Base-by-base conservation (phyloP, 352 stramenopile species). In the Pythium phragmitis region DNA sequence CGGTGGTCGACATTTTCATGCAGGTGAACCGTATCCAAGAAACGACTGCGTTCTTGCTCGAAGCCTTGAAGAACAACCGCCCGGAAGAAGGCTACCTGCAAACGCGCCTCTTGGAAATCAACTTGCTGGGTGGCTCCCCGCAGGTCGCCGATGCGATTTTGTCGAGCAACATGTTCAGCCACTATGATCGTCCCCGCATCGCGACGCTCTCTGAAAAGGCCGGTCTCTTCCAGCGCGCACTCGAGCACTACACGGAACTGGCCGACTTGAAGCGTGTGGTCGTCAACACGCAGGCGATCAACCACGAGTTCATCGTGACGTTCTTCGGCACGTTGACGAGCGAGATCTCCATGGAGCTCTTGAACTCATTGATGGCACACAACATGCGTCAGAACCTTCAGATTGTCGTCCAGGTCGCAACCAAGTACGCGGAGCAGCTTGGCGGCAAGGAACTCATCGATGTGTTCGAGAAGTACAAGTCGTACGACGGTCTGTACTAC, bases 41-140 rank as follows among this genome's bases (percentile, higher is more conserved):
- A 77, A 99, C 96, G 51, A 99, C 98, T 13, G 94, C 96, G n/a
- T 99, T 99, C 72, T 80, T 99, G 57, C 80, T 99, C 5, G 98
- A 99, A 74, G 98, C 97, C 0, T 79, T 99, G 42, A 99, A 99
- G 85, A 96, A 96, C 72, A 99, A 99, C 85, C 96, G 98, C 52
- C 91, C 94, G 26, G 98, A 99, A 72, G 97, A 99, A 73, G 97
- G 94, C 8, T 98, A 98, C 75, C 80, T 99, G 52, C 98, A 99
- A 85, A 99, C 98, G 2, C 98, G 98, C 71, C 74, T 99, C 49
- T 77, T 99, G 36, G 98, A 99, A 74, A 99, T 99, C 82, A 99
- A 99, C 84, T 83, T 99, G 37, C 87, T 99, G n/a, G 97, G 97
- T 52, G 98, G 98, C 36, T 98, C 96, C 33, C 97, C 98, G 26